phyloP scores from a whole-genome alignment of 2,329 filamentous ascomycete genomes.

The Arachnomyces sp. region DNA sequence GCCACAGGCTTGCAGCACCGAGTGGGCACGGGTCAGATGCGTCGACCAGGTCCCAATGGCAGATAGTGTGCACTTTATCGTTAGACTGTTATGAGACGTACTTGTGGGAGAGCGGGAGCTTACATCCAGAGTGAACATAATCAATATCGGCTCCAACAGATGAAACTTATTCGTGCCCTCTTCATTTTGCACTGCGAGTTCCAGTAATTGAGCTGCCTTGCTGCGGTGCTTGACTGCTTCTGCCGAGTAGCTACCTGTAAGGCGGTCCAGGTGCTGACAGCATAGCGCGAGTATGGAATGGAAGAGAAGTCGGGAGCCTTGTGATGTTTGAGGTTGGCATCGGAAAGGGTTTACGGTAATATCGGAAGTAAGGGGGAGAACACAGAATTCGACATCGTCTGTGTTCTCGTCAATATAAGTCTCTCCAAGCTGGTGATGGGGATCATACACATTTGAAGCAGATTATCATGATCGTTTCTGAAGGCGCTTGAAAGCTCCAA shows the following conservation, averaged over 20 bases:
- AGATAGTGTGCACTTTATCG: conserved; percentile 24
- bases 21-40: conserved; percentile 19
- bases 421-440: too few relatives aligned
- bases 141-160: conserved; percentile 22
- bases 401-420: too few relatives aligned
- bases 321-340: conserved; percentile 13
- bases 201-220: conserved; percentile 20
- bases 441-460: too few relatives aligned
- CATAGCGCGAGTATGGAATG: conserved; percentile 17
- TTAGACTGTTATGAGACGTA: too few relatives aligned
- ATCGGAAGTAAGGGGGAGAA: conserved; percentile 26
- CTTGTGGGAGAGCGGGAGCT: background rate
- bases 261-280: conserved; percentile 24
- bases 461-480: too few relatives aligned
- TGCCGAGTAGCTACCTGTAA: conserved; percentile 9
- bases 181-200: conserved; percentile 9
- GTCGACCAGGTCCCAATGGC: conserved; percentile 24
- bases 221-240: conserved; percentile 4
- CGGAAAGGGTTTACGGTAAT: conserved; percentile 27
- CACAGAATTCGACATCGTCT: conserved; percentile 30
- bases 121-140: conserved; percentile 28
- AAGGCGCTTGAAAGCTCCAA: background rate
- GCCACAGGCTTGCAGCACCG: conserved; percentile 18
- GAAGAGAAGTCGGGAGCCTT: conserved; percentile 22
- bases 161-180: background rate